Percentiles rank a stretch among this genome's conserved stretches.
phyloP scores from a whole-genome alignment of 768 basidiomycete species.

The Panaeolus cyanescens region DNA sequence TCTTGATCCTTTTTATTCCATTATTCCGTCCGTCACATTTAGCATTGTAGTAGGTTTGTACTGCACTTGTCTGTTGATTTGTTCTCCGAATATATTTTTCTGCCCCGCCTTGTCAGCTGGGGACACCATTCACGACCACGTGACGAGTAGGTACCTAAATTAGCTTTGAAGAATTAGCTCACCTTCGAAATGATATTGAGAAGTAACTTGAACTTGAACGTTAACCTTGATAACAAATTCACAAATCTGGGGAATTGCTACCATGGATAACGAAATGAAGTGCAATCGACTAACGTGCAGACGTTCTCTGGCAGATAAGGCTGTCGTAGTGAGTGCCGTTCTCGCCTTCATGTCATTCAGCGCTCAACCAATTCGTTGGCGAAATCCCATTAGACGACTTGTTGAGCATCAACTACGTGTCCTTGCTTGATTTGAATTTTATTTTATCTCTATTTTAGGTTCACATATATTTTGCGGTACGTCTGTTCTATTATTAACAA shows the following conservation, averaged over 20 bases:
- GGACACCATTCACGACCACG: constrained; percentile 5
- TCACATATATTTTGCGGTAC: constrained; percentile 87
- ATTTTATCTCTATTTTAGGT: constrained; percentile 43
- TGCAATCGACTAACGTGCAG: constrained; percentile 83
- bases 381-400: background rate
- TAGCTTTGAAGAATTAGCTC: too few relatives aligned
- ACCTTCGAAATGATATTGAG: too few relatives aligned
- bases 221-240: background rate
- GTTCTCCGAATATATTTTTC: too few relatives aligned
- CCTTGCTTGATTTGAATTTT: background rate
- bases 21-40: background rate
- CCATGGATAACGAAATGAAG: constrained; percentile 76
- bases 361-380: background rate
- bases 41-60: constrained; percentile 3
- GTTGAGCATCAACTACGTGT: constrained; percentile 3
- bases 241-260: background rate
- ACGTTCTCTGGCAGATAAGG: constrained; percentile 68
- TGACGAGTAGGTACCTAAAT: too few relatives aligned
- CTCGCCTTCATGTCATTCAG: constrained; percentile 28
- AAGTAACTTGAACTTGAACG: background rate
- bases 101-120: too few relatives aligned
- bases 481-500: constrained; percentile 13
- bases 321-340: constrained; percentile 70
- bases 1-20: background rate
- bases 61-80: constrained; percentile 3